Evolutionary conservation across 2,329 filamentous ascomycete genomes (phyloP).

Genomic region (Mycogone perniciosa): DNA sequence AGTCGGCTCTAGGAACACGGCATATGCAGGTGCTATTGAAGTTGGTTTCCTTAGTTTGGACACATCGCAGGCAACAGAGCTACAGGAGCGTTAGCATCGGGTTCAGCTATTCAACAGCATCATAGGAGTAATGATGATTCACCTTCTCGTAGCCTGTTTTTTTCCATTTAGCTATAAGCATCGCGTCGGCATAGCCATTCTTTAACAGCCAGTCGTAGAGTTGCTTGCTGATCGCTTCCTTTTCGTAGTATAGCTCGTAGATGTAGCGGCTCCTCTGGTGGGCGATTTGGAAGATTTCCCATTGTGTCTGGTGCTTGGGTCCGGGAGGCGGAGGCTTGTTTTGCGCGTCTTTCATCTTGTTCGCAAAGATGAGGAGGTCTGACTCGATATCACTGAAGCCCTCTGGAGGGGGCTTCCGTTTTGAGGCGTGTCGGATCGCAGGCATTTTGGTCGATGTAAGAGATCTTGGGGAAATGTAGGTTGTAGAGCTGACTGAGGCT

Average conservation of each 20-base stretch:
- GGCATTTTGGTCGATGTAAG: conserved; percentile 53
- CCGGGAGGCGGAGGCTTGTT: conserved; percentile 78
- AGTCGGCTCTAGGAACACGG: conserved; percentile 78
- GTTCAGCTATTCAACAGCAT: background rate
- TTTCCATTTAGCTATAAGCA: conserved; percentile 99
- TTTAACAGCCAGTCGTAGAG: conserved; percentile 96
- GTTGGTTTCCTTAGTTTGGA: conserved; percentile 99
- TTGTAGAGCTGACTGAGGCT: background rate
- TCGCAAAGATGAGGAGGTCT: conserved; percentile 75
- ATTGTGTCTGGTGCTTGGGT: conserved; percentile 81
- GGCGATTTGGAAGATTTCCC: conserved; percentile 96
- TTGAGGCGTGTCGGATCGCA: conserved; percentile 66
- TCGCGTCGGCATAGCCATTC: conserved; percentile 91
- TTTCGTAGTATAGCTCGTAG: conserved; percentile 96
- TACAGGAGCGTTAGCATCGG: conserved; percentile 33
- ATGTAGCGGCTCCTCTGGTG: conserved; percentile 91
- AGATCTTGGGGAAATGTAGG: background rate
- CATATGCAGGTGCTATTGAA: conserved; percentile 98
- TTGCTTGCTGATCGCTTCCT: conserved; percentile 86
- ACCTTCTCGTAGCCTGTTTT: conserved; percentile 99
- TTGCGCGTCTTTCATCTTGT: conserved; percentile 94
- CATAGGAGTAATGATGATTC: conserved; percentile 20
- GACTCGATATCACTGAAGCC: conserved; percentile 86
- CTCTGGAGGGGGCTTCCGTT: conserved; percentile 75
- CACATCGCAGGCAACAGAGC: conserved; percentile 91